These are phyloP conservation scores for Discostella stelligeroides DNA, from an alignment of 108 stramenopile genomes.

Conservation along the genomic window DNA sequence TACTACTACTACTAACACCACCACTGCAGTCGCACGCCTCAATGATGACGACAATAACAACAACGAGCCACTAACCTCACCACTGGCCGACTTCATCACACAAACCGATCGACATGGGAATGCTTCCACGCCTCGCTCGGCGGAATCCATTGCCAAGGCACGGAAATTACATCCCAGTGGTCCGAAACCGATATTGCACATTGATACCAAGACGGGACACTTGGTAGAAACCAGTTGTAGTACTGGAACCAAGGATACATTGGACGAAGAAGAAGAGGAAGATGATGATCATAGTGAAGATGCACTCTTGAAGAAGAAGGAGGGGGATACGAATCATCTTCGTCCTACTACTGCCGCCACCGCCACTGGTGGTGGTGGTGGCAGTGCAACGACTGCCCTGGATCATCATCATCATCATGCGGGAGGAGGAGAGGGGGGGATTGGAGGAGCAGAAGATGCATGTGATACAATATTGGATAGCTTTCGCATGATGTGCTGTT, in stretches of 20 bases:
- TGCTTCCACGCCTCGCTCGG: slow-evolving; percentile 39
- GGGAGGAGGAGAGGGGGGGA: slow-evolving; percentile 53
- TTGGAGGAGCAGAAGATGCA: slow-evolving; percentile 51
- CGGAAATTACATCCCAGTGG: slow-evolving; percentile 60
- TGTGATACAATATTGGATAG: slow-evolving; percentile 80
- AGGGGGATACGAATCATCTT: neutral
- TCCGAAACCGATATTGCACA: slow-evolving; percentile 60
- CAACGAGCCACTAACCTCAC: neutral
- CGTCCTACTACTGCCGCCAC: neutral
- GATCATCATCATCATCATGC: too few relatives aligned
- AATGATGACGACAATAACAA: neutral
- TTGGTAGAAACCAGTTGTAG: neutral
- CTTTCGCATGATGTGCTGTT: slow-evolving; percentile 87
- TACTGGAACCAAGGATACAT: too few relatives aligned
- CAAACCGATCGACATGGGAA: slow-evolving; percentile 9
- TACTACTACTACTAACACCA: too few relatives aligned
- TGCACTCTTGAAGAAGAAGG: neutral
- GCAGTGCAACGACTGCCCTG: too few relatives aligned
- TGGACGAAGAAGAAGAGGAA: slow-evolving; percentile 26
- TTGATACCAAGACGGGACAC: slow-evolving; percentile 32
- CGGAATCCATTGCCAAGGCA: slow-evolving; percentile 57
- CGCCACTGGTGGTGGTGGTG: too few relatives aligned
- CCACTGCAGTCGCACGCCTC: neutral
- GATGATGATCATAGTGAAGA: slow-evolving; percentile 16
- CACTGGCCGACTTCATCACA: slow-evolving; percentile 11